Evolutionary conservation across 306 rosid genomes (phyloP).

Genomic region (Casuarina cunninghamiana): DNA sequence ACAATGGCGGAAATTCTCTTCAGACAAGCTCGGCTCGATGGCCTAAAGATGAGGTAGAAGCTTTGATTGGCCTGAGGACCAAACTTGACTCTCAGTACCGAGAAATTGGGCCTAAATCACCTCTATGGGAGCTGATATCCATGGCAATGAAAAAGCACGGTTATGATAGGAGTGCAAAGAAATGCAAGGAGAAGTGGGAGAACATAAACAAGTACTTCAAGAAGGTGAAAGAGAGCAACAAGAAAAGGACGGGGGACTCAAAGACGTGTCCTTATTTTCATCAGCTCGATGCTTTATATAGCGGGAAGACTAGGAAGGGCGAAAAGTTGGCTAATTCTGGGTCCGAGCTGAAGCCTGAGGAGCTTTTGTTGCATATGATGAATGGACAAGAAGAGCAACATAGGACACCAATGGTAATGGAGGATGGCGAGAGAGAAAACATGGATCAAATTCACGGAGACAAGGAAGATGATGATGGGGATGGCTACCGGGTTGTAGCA

Average conservation of each 20-base stretch:
- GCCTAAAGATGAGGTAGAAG: constrained; percentile 84
- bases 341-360: constrained; percentile 68
- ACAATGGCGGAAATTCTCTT: constrained; percentile 34
- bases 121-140: constrained; percentile 81
- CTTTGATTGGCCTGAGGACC: constrained; percentile 67
- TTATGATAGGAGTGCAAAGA: constrained; percentile 66
- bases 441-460: constrained; percentile 35
- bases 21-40: constrained; percentile 60
- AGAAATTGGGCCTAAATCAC: constrained; percentile 62
- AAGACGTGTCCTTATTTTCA: constrained; percentile 80
- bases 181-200: constrained; percentile 98
- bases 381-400: constrained; percentile 46
- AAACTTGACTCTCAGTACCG: constrained; percentile 49
- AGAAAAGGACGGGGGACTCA: constrained; percentile 63
- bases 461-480: constrained; percentile 30
- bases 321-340: constrained; percentile 39
- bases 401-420: constrained; percentile 35
- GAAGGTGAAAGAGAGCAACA: constrained; percentile 75
- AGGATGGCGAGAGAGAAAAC: constrained; percentile 44
- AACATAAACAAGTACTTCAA: constrained; percentile 89
- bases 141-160: constrained; percentile 61
- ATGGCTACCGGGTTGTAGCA: constrained; percentile 34
- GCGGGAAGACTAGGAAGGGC: constrained; percentile 40
- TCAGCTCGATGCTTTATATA: constrained; percentile 66
- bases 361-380: constrained; percentile 78